Evolutionary conservation across 1,284 basidiomycete genomes (phyloP), one percentile per base, ranked within the genome.

Genomic region (Gomphus bonarii): DNA sequence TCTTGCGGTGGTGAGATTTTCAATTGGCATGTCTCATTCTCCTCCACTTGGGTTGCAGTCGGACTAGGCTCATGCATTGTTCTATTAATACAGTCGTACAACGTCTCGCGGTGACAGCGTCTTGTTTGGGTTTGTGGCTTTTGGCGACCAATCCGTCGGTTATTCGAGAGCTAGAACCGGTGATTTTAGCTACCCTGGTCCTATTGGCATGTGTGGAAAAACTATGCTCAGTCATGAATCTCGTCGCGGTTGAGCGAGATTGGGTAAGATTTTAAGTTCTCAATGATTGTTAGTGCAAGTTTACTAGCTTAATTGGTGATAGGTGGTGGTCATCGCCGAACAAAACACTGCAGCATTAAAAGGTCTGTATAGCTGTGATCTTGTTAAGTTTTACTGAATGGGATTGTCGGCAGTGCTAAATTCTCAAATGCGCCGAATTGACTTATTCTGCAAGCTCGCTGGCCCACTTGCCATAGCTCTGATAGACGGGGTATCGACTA

Each of bases 391-490:
- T 44, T 44, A 12, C 20, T 44, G 9, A 44, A 11, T 8, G 43
- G 10, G 33, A 35, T 18, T 46, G 60, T 30, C 59, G 58, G n/a
- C 28, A 46, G 6, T 31, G 14, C 47, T 66, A 8, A 66, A 66
- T 48, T 63, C 65, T 16, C 64, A 64, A 35, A 66, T 66, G 65
- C 62, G 65, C 11, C 63, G 65, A 28, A 66, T 66, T 22, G 65
- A 66, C 40, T 57, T 66, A 9, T 61, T 66, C 35, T 66, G 64
- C 54, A 66, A 66, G 50, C 59, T 66, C 7, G 54, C 60, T 30
- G 65, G 64, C 3, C 65, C 65, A 11, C 61, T 66, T 28, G 50
- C 58, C 16, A 66, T 66, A n/a, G 60, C 65, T 7, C 20, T 66
- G 12, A 55, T 66, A 33, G 58, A 63, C 35, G 64, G 65, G n/a